Percentiles rank a stretch among this genome's conserved stretches.
phyloP scores from a whole-genome alignment of 768 basidiomycete species.

The Strobilomyces echinocephalus region DNA sequence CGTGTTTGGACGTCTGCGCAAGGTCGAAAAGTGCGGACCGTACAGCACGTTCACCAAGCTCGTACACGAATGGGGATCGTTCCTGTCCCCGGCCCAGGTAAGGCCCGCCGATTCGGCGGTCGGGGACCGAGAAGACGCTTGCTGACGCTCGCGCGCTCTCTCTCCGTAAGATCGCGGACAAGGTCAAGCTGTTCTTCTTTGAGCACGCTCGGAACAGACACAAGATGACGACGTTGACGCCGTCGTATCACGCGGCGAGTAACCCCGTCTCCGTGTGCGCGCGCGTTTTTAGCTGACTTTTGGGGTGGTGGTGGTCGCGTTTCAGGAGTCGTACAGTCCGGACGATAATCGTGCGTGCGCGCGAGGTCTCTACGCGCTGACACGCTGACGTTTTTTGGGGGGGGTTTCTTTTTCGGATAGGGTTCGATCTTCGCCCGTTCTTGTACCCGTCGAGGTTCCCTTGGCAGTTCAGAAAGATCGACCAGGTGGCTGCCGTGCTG shows the following conservation, averaged over 20 bases:
- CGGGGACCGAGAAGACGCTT: background rate
- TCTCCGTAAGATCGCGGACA: constrained; percentile 70
- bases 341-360: constrained; percentile 82
- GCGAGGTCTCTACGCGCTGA: background rate
- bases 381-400: background rate
- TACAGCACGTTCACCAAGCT: constrained; percentile 97
- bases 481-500: constrained; percentile 70
- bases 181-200: constrained; percentile 96
- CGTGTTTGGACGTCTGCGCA: constrained; percentile 87
- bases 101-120: background rate
- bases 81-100: constrained; percentile 80
- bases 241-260: constrained; percentile 88
- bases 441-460: constrained; percentile 92
- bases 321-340: constrained; percentile 89
- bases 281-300: background rate
- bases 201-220: constrained; percentile 95
- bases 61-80: constrained; percentile 86
- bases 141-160: too few species aligned
- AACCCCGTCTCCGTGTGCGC: too few species aligned
- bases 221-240: constrained; percentile 97
- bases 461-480: constrained; percentile 96
- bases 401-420: constrained; percentile 38
- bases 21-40: constrained; percentile 96
- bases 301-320: too few species aligned
- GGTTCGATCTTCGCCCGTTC: constrained; percentile 95